These are phyloP conservation scores for Termitomyces sp. DNA, from an alignment of 768 basidiomycete species.

Conservation along the genomic window DNA sequence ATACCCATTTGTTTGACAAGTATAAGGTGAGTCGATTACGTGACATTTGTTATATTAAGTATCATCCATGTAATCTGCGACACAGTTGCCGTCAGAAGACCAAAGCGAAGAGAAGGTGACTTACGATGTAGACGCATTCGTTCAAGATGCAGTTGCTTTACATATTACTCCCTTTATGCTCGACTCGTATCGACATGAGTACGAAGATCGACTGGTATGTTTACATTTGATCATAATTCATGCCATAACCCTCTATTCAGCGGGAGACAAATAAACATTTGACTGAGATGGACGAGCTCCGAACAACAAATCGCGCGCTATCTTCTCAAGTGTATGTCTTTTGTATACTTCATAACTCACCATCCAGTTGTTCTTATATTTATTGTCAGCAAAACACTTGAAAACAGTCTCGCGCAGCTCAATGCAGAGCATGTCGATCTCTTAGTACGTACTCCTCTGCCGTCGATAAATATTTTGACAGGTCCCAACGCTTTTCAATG, in stretches of 20 bases:
- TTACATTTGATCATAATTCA: neutral
- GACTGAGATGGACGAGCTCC: slow-evolving; percentile 74
- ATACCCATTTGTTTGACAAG: slow-evolving; percentile 72
- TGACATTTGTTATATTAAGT: neutral
- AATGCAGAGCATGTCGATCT: slow-evolving; percentile 79
- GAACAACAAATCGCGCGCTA: slow-evolving; percentile 73
- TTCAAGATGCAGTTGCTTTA: slow-evolving; percentile 79
- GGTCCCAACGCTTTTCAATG: neutral
- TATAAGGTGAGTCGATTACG: slow-evolving; percentile 45
- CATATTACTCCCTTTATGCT: slow-evolving; percentile 95
- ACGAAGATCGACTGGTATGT: slow-evolving; percentile 66
- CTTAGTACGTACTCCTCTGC: slow-evolving; percentile 35
- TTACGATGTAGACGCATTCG: slow-evolving; percentile 78
- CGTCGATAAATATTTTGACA: neutral
- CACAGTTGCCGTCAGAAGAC: slow-evolving; percentile 23
- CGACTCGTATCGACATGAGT: slow-evolving; percentile 84
- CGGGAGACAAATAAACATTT: slow-evolving; percentile 79
- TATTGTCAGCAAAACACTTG: slow-evolving; percentile 65
- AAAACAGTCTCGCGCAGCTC: slow-evolving; percentile 70
- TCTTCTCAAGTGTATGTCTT: slow-evolving; percentile 70
- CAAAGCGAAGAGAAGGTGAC: slow-evolving; percentile 22
- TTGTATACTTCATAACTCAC: neutral
- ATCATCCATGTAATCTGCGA: neutral
- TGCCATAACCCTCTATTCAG: slow-evolving; percentile 17
- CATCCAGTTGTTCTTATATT: neutral